Base-by-base conservation (phyloP, 2,329 filamentous ascomycete species). In the Boeremia exigua region DNA sequence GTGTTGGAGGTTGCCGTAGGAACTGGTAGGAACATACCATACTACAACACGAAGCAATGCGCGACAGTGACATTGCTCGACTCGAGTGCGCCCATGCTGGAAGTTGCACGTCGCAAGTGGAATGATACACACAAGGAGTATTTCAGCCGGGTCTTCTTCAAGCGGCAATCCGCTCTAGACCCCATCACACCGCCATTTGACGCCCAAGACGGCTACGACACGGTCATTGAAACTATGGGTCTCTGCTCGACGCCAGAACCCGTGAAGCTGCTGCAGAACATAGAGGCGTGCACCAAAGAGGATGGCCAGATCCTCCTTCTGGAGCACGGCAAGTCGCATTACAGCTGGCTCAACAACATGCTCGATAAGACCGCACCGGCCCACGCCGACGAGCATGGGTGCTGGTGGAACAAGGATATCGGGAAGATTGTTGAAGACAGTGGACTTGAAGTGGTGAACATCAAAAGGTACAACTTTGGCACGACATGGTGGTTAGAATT, bases 401-500 rank as follows among this genome's bases (percentile, higher is more conserved):
- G 80, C 61, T 82, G 80, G 79, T 82, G 77, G 77, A 82, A 82
- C 60, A 80, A 80, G 59, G 80, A 82, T 49, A 80, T 82, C 60
- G 79, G 77, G 7, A 73, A 70, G 51, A 77, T 82, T 50, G 79
- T 82, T 9, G 69, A 78, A 44, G 73, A 78, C n/a, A 79, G 75
- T 49, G 80, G 80, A 14, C 62, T 82, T 40, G 78, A 81, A 55
- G 72, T 82, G 3, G 78, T 81, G 10, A 63, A 70, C 14, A 75
- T 80, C 58, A 73, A 74, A 61, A 73, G 80, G 56, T 75, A 77
- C 61, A 78, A 81, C 59, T 72, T 81, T 57, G 80, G 80, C 29
- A 82, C 80, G 11, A 81, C 77, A 14, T 82, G 78, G 77, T 75
- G 80, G 68, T 72, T 80, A 49, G 79, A 81, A 65, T 59, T 82